Evolutionary conservation across 495 filamentous ascomycete genomes (phyloP).

Genomic region (Geoglossum glabrum): DNA sequence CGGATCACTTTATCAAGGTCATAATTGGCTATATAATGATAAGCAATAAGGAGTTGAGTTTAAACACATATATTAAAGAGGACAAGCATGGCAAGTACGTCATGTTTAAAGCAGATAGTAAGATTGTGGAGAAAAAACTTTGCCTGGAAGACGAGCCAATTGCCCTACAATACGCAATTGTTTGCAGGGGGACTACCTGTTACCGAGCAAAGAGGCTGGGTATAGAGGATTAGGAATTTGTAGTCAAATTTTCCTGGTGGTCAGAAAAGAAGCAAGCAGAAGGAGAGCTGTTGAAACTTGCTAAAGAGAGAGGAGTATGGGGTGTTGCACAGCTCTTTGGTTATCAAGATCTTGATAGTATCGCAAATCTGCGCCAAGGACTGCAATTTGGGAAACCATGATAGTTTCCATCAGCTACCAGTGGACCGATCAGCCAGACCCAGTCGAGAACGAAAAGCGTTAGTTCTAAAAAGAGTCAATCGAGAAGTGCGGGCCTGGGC

Average conservation of each 20-base stretch:
- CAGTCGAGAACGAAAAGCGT: conserved; percentile 3
- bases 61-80: too few relatives aligned
- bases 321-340: conserved; percentile 7
- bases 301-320: conserved; percentile 10
- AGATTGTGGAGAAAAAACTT: too few relatives aligned
- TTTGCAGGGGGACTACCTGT: neutral
- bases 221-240: conserved; percentile 6
- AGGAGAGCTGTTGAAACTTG: conserved; percentile 12
- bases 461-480: conserved; percentile 5
- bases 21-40: too few relatives aligned
- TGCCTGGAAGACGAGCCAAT: neutral
- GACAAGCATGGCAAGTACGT: too few relatives aligned
- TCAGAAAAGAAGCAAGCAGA: conserved; percentile 13
- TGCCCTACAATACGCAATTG: neutral
- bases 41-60: too few relatives aligned
- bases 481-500: neutral
- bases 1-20: too few relatives aligned
- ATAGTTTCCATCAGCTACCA: conserved; percentile 6
- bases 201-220: neutral
- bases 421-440: conserved; percentile 8
- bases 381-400: conserved; percentile 9
- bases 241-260: conserved; percentile 16
- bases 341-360: conserved; percentile 6
- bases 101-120: too few relatives aligned
- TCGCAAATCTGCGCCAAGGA: conserved; percentile 6